Evolutionary conservation across 2,329 filamentous ascomycete species (phyloP), one percentile per base, ranked within the genome.

Genomic region (Cladosporium sp.): DNA sequence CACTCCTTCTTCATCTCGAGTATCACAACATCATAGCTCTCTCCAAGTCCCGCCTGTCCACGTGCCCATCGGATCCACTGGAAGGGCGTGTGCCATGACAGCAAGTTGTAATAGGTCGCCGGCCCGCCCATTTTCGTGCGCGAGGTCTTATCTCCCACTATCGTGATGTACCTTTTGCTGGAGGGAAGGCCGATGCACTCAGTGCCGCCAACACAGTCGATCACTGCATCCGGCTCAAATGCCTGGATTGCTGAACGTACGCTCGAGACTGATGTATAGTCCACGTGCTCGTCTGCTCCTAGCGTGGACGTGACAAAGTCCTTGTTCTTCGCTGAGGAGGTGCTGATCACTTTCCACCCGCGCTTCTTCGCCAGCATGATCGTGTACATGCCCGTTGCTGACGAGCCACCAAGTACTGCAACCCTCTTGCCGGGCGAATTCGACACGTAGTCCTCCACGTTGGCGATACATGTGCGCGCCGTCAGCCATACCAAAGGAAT

Each of bases 261-360:
- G 59, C 81, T 67, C 36, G 56, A 45, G 22, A 66, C 62, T 0
- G 66, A 64, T 13, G 75, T 78, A 60, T 86, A 85, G 58, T 85
- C 79, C 40, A 85, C 71, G 40, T 84, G 75, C 55, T 79, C 77
- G 57, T 85, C 80, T 11, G 83, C 83, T 2, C 82, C 82, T 3
- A 86, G 65, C 3, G 68, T 67, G 50, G 72, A 30, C 19, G 52
- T 71, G 54, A 80, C 80, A 5, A 86, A 68, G 38, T 78, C 75
- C 0, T 74, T 68, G 61, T 86, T 87, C 15, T 63, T 65, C 0
- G 67, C 71, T 7, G 82, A 85, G 55, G 81, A 85, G 4, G 75
- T 78, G 4, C 74, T 71, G 15, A 66, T 51, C 4, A 67, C 62
- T 22, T 66, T 61, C 65, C 65, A 67, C 0, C 63, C 63, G 15